Evolutionary conservation across 805 yeast genomes (phyloP).

Genomic region (Teunomyces pallodes): DNA sequence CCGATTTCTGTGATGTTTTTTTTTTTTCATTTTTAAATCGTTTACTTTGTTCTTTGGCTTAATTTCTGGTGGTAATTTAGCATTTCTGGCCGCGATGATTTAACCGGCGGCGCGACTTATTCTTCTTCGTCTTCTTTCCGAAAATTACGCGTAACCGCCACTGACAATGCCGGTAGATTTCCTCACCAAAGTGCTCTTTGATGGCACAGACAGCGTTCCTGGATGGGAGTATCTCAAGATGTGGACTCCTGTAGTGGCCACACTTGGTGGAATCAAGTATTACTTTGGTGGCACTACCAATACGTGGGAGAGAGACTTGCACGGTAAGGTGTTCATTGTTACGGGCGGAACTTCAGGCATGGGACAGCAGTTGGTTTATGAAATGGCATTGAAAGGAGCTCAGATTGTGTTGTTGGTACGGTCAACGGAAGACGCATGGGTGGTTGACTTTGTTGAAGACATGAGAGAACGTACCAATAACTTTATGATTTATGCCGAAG

Average conservation of each 20-base stretch:
- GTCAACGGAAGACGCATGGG: constrained; percentile 64
- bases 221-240: constrained; percentile 60
- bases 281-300: constrained; percentile 78
- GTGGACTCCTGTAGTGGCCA: constrained; percentile 51
- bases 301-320: constrained; percentile 90
- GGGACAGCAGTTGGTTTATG: constrained; percentile 73
- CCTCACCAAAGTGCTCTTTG: constrained; percentile 60
- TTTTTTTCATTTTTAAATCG: no score
- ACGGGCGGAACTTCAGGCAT: constrained; percentile 96
- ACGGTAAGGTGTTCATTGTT: constrained; percentile 79
- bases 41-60: no score
- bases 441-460: constrained; percentile 75
- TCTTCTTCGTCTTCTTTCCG: background rate
- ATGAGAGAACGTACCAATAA: constrained; percentile 69
- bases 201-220: constrained; percentile 77
- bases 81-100: no score
- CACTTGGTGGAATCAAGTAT: constrained; percentile 54
- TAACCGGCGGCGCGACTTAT: no score
- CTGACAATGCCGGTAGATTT: constrained; percentile 79
- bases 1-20: no score
- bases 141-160: background rate
- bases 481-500: constrained; percentile 82
- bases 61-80: no score
- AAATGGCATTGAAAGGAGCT: constrained; percentile 80
- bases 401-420: constrained; percentile 75